Evolutionary conservation across 139 green algal genomes (phyloP).

Genomic region (Chlorella sp.): DNA sequence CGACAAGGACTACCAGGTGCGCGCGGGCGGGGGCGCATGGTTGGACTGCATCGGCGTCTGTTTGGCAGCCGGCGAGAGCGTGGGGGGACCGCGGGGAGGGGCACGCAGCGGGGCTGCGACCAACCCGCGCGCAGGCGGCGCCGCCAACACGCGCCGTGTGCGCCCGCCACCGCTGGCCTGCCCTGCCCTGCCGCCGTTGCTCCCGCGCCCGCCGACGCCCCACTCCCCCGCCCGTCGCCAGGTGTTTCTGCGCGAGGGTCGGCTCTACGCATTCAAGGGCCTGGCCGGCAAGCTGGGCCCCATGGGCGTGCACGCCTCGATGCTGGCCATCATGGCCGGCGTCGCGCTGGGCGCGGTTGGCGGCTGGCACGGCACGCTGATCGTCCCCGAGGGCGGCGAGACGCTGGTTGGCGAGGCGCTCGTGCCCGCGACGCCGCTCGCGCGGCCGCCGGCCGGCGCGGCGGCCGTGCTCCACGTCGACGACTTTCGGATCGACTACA

Average conservation of each 20-base stretch:
- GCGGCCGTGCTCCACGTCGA: constrained; percentile 79
- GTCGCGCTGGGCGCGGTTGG: constrained; percentile 73
- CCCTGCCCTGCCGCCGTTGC: too few species aligned
- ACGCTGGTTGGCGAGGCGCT: constrained; percentile 41
- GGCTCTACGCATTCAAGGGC: constrained; percentile 97
- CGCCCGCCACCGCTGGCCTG: too few species aligned
- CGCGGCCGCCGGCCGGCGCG: constrained; percentile 32
- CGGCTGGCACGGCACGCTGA: constrained; percentile 77
- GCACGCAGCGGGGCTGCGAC: too few species aligned
- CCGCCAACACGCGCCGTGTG: too few species aligned
- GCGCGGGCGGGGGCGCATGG: too few species aligned
- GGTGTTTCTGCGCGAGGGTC: constrained; percentile 81
- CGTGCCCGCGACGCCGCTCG: constrained; percentile 26
- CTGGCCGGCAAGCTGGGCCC: constrained; percentile 89
- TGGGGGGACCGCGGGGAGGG: too few species aligned
- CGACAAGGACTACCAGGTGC: constrained; percentile 75
- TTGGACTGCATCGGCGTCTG: too few species aligned
- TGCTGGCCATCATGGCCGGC: constrained; percentile 89
- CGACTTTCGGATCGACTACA: constrained; percentile 93
- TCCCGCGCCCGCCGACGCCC: too few species aligned
- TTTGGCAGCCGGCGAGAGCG: too few species aligned
- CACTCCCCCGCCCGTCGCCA: neutral
- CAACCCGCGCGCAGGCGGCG: too few species aligned
- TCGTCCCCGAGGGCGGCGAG: constrained; percentile 67
- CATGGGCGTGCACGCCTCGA: constrained; percentile 93